phyloP scores from a whole-genome alignment of 768 basidiomycete species.

The Suillus subalutaceus region DNA sequence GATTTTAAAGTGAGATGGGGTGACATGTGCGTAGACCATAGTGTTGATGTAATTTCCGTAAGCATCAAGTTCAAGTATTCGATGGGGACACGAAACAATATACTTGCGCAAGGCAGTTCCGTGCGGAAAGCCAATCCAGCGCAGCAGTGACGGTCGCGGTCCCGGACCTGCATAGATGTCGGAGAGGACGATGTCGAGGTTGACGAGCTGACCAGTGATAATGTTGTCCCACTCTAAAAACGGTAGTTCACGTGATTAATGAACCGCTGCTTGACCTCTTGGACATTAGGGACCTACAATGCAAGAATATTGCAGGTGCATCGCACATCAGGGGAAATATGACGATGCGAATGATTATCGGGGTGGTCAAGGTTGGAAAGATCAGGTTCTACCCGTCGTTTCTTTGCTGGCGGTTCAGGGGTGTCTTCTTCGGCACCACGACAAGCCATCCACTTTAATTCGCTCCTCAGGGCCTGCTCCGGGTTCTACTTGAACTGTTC shows the following conservation, averaged over 20 bases:
- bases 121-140: slow-evolving; percentile 31
- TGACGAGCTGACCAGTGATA: slow-evolving; percentile 17
- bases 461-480: background rate
- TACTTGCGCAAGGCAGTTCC: slow-evolving; percentile 18
- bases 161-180: background rate
- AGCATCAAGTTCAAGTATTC: slow-evolving; percentile 24
- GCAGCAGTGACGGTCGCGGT: slow-evolving; percentile 16
- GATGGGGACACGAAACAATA: slow-evolving; percentile 28
- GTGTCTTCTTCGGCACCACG: slow-evolving; percentile 5
- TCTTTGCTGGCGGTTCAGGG: background rate
- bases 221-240: slow-evolving; percentile 27
- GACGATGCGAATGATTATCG: background rate
- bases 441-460: background rate
- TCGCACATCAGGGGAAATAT: background rate
- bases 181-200: slow-evolving; percentile 19
- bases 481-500: background rate
- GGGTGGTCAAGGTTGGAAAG: background rate
- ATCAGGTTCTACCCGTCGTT: background rate
- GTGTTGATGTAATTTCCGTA: slow-evolving; percentile 30
- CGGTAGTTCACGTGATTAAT: slow-evolving; percentile 25
- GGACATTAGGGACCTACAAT: background rate
- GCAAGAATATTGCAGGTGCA: background rate
- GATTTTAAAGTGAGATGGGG: slow-evolving; percentile 20
- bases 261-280: slow-evolving; percentile 5
- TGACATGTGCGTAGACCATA: slow-evolving; percentile 22